Conservation (phyloP, 1,139 yeast species). For the Debaryomyces singareniensis region DNA sequence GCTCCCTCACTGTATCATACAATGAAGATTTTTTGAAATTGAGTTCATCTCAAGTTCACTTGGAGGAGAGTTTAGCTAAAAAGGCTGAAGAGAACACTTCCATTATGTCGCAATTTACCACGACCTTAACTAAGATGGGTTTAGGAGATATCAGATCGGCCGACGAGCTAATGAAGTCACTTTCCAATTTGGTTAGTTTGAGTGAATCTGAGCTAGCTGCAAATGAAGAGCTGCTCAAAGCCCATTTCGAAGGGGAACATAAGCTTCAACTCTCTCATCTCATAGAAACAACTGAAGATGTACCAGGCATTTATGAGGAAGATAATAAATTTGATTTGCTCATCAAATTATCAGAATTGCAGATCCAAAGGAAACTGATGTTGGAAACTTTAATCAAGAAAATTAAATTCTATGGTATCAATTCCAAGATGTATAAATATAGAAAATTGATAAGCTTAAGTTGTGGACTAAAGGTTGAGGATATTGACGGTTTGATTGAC, state of each 20-base stretch:
- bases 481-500: conserved; percentile 59
- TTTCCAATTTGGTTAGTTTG: background rate
- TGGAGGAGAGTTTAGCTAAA: conserved; percentile 14
- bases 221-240: background rate
- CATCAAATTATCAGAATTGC: conserved; percentile 46
- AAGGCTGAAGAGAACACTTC: conserved; percentile 14
- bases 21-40: conserved; percentile 17
- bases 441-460: conserved; percentile 74
- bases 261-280: background rate
- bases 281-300: conserved; percentile 3
- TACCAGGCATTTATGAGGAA: conserved; percentile 8
- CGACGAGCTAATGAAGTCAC: conserved; percentile 11
- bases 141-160: conserved; percentile 18
- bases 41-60: conserved; percentile 13
- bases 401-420: conserved; percentile 34
- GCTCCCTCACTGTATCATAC: conserved; percentile 40
- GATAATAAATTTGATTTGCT: conserved; percentile 20
- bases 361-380: conserved; percentile 42
- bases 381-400: conserved; percentile 32
- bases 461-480: conserved; percentile 75
- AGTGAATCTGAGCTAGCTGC: background rate
- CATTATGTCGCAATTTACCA: conserved; percentile 11
- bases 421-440: conserved; percentile 68
- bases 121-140: conserved; percentile 17
- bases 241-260: background rate